Evolutionary conservation across 148 eudicot species (phyloP).

Genomic region (Talinum fruticosum): DNA sequence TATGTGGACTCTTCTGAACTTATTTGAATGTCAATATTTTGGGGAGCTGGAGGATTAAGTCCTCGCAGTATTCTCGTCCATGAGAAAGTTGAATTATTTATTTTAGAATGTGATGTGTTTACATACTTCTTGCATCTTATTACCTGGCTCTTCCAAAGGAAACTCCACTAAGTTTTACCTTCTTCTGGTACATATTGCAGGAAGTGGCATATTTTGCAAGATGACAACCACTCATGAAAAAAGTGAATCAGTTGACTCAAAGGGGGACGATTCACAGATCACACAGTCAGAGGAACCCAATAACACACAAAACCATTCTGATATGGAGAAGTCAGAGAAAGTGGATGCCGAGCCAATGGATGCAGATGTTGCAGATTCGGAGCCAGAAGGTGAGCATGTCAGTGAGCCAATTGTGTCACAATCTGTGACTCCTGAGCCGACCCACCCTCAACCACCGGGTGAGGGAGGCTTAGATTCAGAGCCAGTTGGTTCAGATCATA

Average conservation of each 20-base stretch:
- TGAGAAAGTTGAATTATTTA: too few species aligned
- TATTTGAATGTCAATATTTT: too few species aligned
- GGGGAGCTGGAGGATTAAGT: too few species aligned
- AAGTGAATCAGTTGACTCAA: constrained; percentile 19
- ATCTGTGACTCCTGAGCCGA: not conserved
- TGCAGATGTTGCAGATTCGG: constrained; percentile 7
- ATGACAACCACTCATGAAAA: constrained; percentile 33
- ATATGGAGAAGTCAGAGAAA: constrained; percentile 14
- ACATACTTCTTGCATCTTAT: not conserved
- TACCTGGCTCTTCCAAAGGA: not conserved
- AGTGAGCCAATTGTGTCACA: constrained; percentile 16
- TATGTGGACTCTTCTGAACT: too few species aligned
- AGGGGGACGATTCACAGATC: not conserved
- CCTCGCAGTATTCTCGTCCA: too few species aligned
- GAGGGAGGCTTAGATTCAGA: not conserved
- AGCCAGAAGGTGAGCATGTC: constrained; percentile 7
- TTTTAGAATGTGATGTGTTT: too few species aligned
- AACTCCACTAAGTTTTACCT: not conserved
- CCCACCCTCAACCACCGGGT: not conserved
- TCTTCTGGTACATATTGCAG: constrained; percentile 15
- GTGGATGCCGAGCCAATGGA: constrained; percentile 22
- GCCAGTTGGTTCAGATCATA: not conserved
- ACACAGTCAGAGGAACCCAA: not conserved
- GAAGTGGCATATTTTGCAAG: constrained; percentile 6
- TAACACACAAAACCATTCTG: constrained; percentile 6